Evolutionary conservation across 2,329 filamentous ascomycete genomes (phyloP), one percentile per base, ranked within the genome.

Genomic region (Zasmidium citrigriseum): DNA sequence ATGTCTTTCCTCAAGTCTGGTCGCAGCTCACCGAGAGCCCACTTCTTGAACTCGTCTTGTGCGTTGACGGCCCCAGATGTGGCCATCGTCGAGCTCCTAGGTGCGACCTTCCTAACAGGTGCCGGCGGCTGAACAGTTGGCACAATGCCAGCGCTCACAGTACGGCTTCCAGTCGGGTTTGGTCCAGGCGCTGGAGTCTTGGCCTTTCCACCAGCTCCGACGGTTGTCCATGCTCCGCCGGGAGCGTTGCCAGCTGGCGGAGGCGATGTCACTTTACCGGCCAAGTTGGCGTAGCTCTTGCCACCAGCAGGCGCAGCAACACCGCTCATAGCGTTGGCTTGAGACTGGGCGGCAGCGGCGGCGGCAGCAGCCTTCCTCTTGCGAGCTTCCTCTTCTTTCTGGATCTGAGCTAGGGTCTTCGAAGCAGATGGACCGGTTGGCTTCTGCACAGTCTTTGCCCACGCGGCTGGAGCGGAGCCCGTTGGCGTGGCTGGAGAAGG

Each of bases 331-430:
- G 74, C 69, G 41, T 72, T 60, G 18, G 70, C 64, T 14, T 73
- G 75, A 18, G 79, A 73, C 21, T 81, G 76, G 11, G 80, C 73
- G 22, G 74, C 73, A 3, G 77, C 76, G 7, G 80, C 80, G 29
- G 79, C 79, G 7, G 80, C 80, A 34, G 79, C 80, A 46, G 86
- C 84, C 73, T 89, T 91, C 68, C 89, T 87, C 82, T 99, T 99
- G 64, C 90, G 88, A 18, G 84, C 83, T 72, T 98, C 95, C 71
- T 99, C 95, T 77, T 99, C 95, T 63, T 93, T 93, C 74, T 98
- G 95, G 59, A 99, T 98, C 66, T 98, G 93, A 22, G 92, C 91
- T 46, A 98, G 81, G 0, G 92, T 96, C 83, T 97, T 97, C 81
- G 96, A 95, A 11, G 77, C 78, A 73, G 68, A 46, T 25, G 75